Conservation (phyloP, 2,329 filamentous ascomycete genomes). For the Camillea tinctor region DNA sequence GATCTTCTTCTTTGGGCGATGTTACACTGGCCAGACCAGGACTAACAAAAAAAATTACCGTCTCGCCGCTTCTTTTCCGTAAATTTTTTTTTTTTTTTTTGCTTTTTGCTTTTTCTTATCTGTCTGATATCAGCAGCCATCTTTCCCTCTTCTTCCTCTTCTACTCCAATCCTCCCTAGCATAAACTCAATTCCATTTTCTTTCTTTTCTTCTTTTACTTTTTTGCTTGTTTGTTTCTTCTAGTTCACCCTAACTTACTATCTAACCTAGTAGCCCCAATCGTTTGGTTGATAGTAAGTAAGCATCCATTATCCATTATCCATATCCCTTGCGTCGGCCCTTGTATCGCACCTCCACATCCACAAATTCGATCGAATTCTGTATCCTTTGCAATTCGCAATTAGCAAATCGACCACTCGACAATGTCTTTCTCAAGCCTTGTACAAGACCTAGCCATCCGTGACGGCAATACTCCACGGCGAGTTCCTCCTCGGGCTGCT, state of each 20-base stretch:
- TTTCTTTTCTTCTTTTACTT: background rate
- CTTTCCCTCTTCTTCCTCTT: background rate
- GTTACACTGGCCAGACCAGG: background rate
- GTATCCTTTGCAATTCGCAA: too few relatives aligned
- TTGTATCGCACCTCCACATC: too few relatives aligned
- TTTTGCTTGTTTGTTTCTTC: background rate
- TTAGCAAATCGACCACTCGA: conserved; percentile 3
- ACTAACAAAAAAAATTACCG: background rate
- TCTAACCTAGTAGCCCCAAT: too few relatives aligned
- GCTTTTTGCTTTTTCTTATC: too few relatives aligned
- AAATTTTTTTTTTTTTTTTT: too few relatives aligned
- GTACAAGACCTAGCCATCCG: conserved; percentile 64
- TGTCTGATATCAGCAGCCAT: background rate
- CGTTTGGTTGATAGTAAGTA: too few relatives aligned
- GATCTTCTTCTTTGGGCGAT: background rate
- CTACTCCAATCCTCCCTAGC: background rate
- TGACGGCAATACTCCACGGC: conserved; percentile 48
- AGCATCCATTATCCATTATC: too few relatives aligned
- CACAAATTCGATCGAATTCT: too few relatives aligned
- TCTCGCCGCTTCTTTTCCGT: background rate
- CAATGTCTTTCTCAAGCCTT: conserved; percentile 67
- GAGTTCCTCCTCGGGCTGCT: conserved; percentile 40
- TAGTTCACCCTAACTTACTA: too few relatives aligned
- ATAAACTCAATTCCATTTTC: background rate
- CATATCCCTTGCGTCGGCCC: too few relatives aligned